Base-by-base conservation (phyloP, 352 stramenopile species). In the Phytophthora hibernalis region DNA sequence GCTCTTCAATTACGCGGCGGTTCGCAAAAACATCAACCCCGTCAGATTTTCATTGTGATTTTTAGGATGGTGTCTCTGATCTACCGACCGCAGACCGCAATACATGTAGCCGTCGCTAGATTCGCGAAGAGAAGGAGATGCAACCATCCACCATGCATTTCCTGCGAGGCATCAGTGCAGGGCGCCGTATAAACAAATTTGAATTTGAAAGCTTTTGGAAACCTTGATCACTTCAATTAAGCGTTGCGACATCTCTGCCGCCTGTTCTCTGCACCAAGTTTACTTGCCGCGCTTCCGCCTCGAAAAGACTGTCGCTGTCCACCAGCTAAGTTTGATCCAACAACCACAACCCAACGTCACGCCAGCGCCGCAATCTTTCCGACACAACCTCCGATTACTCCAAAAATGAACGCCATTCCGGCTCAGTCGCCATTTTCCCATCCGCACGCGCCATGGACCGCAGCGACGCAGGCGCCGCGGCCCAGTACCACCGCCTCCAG, bases 401-500 rank as follows among this genome's bases (percentile, higher is more conserved):
- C 37, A 1, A 50, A 57, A 57, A 67, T 67, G 58, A 54, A 5
- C 5, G 35, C 15, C 40, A 43, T 13, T 47, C 13, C 37, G 37
- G 7, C 22, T 65, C 63, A 66, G 65, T 72, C 65, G 65, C 20
- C 45, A 68, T 45, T 61, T 47, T 65, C 38, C 9, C n/a, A n/a
- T 24, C 18, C 22, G 31, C 31, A 40, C 10, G 7, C 42, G 55
- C 40, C 56, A 80, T 77, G 65, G 68, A 70, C 52, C 54, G 48
- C 30, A 65, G 54, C 28, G 51, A 65, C 49, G 24, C 56, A 13
- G 61, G 38, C 52, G 45, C 50, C 26, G 35, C 62, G 42, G 35
- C 68, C 38, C 72, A 78, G 20, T 80, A 77, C 33, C 68, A 74
- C 37, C 63, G 59, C 24, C 48, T 74, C 4, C 58, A 77, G 44